Base-by-base conservation (phyloP, 129 eudicot genomes). In the Pseudognaphalium luteoalbum region DNA sequence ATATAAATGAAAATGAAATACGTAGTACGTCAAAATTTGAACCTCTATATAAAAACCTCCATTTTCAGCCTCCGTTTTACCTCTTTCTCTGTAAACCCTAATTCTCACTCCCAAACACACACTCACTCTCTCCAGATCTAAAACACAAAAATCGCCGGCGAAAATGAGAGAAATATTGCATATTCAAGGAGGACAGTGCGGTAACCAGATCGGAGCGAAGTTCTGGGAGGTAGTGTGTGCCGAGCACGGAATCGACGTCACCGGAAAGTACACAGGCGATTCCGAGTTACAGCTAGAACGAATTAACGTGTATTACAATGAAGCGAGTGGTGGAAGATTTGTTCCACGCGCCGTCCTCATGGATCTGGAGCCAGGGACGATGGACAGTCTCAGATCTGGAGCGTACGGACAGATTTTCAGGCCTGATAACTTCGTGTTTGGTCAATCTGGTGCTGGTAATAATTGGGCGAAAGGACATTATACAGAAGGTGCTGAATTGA, bases 361-460 rank as follows among this genome's bases (percentile, higher is more conserved):
- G 89, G 89, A 85, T 78, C 82, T 85, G 44, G 89, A 85, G 74
- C 86, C 89, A 22, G 89, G 89, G 58, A 85, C 89, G 35, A 85
- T 85, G 89, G 86, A 85, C 54, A 82, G 86, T 66, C 54, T 85
- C n/a, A 68, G 86, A 71, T 78, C 86, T 47, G 89, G 89, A 2
- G 84, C 84, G 1, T 82, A 75, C 28, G 86, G 86, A 0, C 89
- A 85, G 82, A 82, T 82, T 54, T 82, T 82, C 61, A 58, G 86
- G 72, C 86, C 86, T 17, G 86, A 82, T 82, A 82, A 82, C 79
- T 82, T 82, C 7, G 86, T 82, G 1, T 82, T 82, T 51, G 86
- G 86, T 4, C 86, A 82, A 58, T 82, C 85, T 7, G 85, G 85
- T 50, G 85, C 85, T 3, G 85, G 85, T 32, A 82, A 82, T 9